Evolutionary conservation across 768 basidiomycete genomes (phyloP), one percentile per base, ranked within the genome.

Genomic region (Phallus indusiatus): DNA sequence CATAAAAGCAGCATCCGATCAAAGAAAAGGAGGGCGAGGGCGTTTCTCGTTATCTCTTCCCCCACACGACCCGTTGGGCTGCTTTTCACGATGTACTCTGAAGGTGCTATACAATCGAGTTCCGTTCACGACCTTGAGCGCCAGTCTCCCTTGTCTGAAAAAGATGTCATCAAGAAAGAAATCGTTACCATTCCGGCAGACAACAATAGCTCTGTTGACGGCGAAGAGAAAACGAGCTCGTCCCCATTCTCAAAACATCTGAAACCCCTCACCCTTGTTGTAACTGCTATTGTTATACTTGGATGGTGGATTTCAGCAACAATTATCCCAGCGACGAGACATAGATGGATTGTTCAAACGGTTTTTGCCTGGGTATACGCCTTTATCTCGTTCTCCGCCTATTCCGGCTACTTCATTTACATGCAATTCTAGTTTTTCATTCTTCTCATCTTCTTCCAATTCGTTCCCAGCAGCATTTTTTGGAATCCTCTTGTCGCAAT

Each of bases 231-330:
- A 59, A 47, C 33, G 34, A 36, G 28, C 61, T 35, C 66, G 61
- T 56, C 50, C 53, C 18, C 57, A 61, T 34, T 55, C 63, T 51
- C n/a, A 12, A n/a, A 42, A 42, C 12, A 42, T 14, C 2, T 42
- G 42, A 67, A 72, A n/a, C 66, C 68, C 9, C 54, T 71, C 65
- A 62, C 83, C 51, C 73, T 90, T 36, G 70, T 69, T 51, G 81
- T 64, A 16, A 62, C 85, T 0, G 85, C 84, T 10, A 65, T 75
- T 12, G 67, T 84, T 53, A 88, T 93, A 63, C 73, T 91, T 47
- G 90, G 80, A 47, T 93, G 90, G 90, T 93, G 90, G 90, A 83
- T 93, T 36, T 85, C 84, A 61, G 72, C 90, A 9, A 90, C 81
- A 0, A 68, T 90, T 12, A 71, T 92, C 53, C 64, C 74, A 56